Conservation (phyloP, 139 green algal genomes). For the Tetradesmus obliquus region DNA sequence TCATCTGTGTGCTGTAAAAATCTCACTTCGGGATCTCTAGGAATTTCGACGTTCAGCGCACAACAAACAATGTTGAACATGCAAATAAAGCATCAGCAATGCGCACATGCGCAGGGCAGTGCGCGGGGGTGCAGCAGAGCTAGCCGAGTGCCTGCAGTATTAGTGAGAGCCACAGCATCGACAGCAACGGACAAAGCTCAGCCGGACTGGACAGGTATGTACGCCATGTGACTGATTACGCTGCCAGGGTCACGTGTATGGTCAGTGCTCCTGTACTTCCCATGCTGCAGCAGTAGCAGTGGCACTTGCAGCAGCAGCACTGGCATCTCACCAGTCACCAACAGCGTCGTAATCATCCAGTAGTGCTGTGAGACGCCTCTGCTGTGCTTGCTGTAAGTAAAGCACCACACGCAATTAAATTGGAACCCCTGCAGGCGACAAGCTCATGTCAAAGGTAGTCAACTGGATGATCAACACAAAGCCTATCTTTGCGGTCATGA, state of each 20-base stretch:
- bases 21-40: not conserved
- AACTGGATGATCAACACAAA: slow-evolving; percentile 70
- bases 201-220: slow-evolving; percentile 1
- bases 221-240: not conserved
- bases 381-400: not conserved
- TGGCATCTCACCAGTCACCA: not conserved
- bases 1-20: not conserved
- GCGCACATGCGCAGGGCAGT: not conserved
- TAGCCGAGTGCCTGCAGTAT: not conserved
- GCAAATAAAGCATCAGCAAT: not conserved
- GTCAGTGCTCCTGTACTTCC: not conserved
- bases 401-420: too few relatives aligned
- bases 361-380: not conserved
- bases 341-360: not conserved
- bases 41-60: too few relatives aligned
- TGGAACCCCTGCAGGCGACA: slow-evolving; percentile 60
- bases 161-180: not conserved
- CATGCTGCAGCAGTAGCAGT: not conserved
- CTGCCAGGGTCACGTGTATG: not conserved
- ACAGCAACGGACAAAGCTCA: slow-evolving; percentile 2
- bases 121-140: not conserved
- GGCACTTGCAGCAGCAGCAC: not conserved
- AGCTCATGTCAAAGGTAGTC: slow-evolving; percentile 61
- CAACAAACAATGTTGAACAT: not conserved
- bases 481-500: slow-evolving; percentile 72